A percentile compares a stretch with the other conserved stretches of the same genome.
Conservation (phyloP, 2,329 filamentous ascomycete species). For the Cladosporium sp. region DNA sequence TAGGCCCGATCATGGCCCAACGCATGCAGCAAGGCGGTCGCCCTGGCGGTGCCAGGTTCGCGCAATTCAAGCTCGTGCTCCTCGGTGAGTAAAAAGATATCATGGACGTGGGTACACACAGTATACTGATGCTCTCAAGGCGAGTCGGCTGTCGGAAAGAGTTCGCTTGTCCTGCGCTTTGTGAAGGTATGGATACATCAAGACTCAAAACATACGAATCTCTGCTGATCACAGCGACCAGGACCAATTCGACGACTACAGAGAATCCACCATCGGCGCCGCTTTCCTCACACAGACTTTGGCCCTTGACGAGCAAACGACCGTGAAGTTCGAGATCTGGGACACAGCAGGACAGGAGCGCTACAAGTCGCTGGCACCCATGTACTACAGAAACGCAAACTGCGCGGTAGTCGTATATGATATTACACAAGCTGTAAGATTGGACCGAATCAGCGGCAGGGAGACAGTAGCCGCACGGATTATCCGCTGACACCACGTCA, state of each 20-base stretch:
- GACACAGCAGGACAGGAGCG: conserved; percentile 97
- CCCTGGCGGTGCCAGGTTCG: conserved; percentile 71
- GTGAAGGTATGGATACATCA: conserved; percentile 68
- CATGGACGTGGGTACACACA: neutral
- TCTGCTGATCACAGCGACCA: conserved; percentile 35
- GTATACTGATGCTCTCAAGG: conserved; percentile 55
- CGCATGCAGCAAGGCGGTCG: conserved; percentile 70
- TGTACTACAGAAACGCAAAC: conserved; percentile 99
- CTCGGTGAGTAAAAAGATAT: conserved; percentile 60
- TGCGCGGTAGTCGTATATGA: conserved; percentile 99
- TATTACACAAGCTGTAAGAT: conserved; percentile 89
- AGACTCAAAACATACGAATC: neutral
- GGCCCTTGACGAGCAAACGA: conserved; percentile 94
- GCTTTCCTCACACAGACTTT: conserved; percentile 99
- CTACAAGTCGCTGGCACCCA: conserved; percentile 97
- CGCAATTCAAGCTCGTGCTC: conserved; percentile 98
- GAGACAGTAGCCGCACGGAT: no score
- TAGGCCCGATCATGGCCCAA: conserved; percentile 65
- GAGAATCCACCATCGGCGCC: conserved; percentile 96
- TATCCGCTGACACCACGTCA: conserved; percentile 19
- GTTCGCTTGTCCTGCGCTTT: conserved; percentile 94
- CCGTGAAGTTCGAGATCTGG: conserved; percentile 99
- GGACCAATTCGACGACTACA: conserved; percentile 99
- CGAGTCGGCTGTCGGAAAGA: conserved; percentile 99
- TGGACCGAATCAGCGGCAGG: neutral